Evolutionary conservation across 208 protist species (phyloP), one percentile per base, ranked within the genome.

Genomic region (Leishmania aethiopica): DNA sequence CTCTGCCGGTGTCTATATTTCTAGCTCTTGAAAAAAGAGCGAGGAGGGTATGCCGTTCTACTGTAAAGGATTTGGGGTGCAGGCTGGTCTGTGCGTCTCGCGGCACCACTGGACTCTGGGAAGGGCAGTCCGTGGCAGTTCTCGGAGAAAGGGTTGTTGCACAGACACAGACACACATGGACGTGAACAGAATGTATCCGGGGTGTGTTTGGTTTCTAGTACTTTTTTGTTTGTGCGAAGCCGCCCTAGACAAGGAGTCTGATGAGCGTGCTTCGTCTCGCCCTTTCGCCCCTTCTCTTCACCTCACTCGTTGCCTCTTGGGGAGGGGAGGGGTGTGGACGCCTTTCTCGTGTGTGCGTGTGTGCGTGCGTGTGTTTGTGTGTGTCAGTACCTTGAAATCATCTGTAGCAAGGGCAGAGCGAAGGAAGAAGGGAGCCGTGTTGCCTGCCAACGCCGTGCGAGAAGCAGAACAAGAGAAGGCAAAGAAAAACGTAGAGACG

Each of bases 351-450:
- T 45, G 42, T 10, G 42, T 45, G 42, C 5, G 42, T 7, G 42
- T 45, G 42, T 10, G 42, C 6, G 42, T 11, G 32, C 17, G 19
- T 35, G 42, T 49, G 69, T 8, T 3, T 32, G 37, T 49, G n/a
- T 35, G 62, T 42, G 42, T 75, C 19, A 66, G 73, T 35, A 32
- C 25, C 47, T 37, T 55, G 28, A 77, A 35, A 72, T 60, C 19
- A 60, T 22, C 45, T 37, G 57, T 76, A 42, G 17, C 13, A 42
- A 6, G 49, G 57, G 45, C 42, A 42, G 37, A 28, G 2, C 13
- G 62, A 35, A 57, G n/a, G 32, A 22, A 81, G 28, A 81, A 81
- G 53, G 35, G 11, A 72, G 47, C 35, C 37, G 62, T 77, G 55
- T 64, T 59, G 49, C 37, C 49, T 28, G 53, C 8, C 51, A n/a